Evolutionary conservation across 345 rosid species (phyloP).

Genomic region (Odontarrhena argentea): DNA sequence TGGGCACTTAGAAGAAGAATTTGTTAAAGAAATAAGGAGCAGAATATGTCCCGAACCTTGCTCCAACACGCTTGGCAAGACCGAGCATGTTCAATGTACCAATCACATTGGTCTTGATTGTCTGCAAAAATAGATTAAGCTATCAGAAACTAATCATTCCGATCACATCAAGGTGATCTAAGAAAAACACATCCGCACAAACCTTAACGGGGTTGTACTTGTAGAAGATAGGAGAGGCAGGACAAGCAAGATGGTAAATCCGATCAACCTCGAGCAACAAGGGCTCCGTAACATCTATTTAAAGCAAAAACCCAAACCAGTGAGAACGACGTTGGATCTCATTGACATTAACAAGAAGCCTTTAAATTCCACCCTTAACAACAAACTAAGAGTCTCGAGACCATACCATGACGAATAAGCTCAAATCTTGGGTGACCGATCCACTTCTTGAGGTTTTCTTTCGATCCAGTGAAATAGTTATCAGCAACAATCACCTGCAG

Average conservation of each 20-base stretch:
- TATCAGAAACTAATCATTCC: not conserved
- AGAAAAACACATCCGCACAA: not conserved
- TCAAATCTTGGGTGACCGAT: constrained; percentile 97
- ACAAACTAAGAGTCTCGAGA: not conserved
- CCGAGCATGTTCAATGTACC: constrained; percentile 97
- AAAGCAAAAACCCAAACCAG: not conserved
- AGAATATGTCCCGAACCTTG: constrained; percentile 55
- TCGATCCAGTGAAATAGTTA: constrained; percentile 89
- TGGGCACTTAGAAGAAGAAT: not conserved
- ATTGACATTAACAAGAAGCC: constrained; percentile 1
- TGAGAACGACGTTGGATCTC: not conserved
- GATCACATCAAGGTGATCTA: not conserved
- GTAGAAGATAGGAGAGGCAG: constrained; percentile 97
- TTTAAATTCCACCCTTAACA: not conserved
- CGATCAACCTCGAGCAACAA: constrained; percentile 86
- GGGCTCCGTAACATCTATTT: constrained; percentile 87
- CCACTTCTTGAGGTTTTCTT: constrained; percentile 91
- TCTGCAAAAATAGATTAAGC: constrained; percentile 48
- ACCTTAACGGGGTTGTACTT: constrained; percentile 97
- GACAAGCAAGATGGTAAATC: constrained; percentile 96
- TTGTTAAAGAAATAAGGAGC: not conserved
- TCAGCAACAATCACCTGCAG: constrained; percentile 80
- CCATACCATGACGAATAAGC: constrained; percentile 83
- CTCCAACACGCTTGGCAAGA: constrained; percentile 97
- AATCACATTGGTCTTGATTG: constrained; percentile 94